phyloP scores from a whole-genome alignment of 2,329 filamentous ascomycete genomes.

The Xylaria sp. region DNA sequence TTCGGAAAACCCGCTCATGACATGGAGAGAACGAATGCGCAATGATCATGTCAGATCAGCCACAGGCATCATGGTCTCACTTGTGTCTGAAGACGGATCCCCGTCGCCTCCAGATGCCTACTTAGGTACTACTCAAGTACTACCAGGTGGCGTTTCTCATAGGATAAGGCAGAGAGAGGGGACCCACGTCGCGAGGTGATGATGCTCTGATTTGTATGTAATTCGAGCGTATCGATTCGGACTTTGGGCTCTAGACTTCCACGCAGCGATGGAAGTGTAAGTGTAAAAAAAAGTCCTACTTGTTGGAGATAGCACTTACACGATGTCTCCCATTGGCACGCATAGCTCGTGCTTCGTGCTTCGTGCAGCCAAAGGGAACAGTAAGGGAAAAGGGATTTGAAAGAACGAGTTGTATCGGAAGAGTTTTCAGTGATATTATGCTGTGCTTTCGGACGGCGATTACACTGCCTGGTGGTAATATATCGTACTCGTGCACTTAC shows the following conservation, averaged over 20 bases:
- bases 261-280: neutral
- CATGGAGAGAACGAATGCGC: neutral
- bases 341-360: neutral
- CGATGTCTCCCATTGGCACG: neutral
- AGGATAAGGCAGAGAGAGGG: neutral
- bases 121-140: neutral
- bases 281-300: neutral
- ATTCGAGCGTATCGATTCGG: neutral
- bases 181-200: neutral
- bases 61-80: neutral
- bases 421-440: too few relatives aligned
- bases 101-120: neutral
- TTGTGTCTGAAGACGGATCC: neutral
- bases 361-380: too few relatives aligned
- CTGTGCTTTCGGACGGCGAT: too few relatives aligned
- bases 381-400: too few relatives aligned
- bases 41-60: neutral
- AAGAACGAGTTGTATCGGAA: too few relatives aligned
- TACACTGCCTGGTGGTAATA: neutral
- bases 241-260: neutral
- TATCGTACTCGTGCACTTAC: neutral
- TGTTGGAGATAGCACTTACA: neutral
- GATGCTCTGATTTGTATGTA: too few relatives aligned
- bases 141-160: too few relatives aligned
- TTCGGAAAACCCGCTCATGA: neutral